Evolutionary conservation across 225 moss, liverwort and hornwort genomes (phyloP).

Genomic region (Takakia lepidozioides): DNA sequence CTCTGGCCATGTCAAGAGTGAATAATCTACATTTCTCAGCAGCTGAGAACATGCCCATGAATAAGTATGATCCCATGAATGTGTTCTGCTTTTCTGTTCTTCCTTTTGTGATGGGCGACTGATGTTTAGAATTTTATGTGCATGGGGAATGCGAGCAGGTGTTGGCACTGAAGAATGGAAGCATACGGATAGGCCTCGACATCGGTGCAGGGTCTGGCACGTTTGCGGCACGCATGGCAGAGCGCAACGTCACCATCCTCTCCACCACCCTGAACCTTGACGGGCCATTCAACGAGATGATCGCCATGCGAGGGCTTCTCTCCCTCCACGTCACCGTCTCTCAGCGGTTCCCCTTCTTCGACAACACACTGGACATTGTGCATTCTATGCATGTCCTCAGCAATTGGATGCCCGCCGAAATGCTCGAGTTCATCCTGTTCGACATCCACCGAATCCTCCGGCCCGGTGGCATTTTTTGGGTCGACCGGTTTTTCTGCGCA

Average conservation of each 20-base stretch:
- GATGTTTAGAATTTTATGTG: too few relatives aligned
- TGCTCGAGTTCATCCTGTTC: constrained; percentile 42
- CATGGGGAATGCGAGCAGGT: too few relatives aligned
- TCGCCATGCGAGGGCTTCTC: constrained; percentile 34
- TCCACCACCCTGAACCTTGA: constrained; percentile 47
- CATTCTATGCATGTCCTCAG: constrained; percentile 59
- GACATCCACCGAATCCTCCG: constrained; percentile 49
- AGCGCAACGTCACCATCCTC: constrained; percentile 33
- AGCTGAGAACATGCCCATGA: too few relatives aligned
- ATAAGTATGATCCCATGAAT: too few relatives aligned
- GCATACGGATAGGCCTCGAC: constrained; percentile 44
- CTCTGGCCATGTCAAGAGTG: too few relatives aligned
- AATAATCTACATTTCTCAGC: too few relatives aligned
- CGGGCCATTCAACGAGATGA: constrained; percentile 50
- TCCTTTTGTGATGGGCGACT: too few relatives aligned
- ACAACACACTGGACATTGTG: too few relatives aligned
- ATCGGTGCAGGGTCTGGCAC: constrained; percentile 44
- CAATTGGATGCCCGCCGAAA: constrained; percentile 46
- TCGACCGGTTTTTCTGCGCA: constrained; percentile 50
- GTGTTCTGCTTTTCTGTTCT: too few relatives aligned
- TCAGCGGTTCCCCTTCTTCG: constrained; percentile 48
- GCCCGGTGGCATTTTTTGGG: constrained; percentile 51
- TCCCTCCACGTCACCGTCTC: constrained; percentile 44
- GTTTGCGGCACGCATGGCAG: constrained; percentile 48
- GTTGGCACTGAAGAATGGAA: constrained; percentile 15